A percentile compares a stretch with the other conserved stretches of the same genome.
Evolutionary conservation across 768 basidiomycete genomes (phyloP).

Genomic region (Tephrocybe sp.): DNA sequence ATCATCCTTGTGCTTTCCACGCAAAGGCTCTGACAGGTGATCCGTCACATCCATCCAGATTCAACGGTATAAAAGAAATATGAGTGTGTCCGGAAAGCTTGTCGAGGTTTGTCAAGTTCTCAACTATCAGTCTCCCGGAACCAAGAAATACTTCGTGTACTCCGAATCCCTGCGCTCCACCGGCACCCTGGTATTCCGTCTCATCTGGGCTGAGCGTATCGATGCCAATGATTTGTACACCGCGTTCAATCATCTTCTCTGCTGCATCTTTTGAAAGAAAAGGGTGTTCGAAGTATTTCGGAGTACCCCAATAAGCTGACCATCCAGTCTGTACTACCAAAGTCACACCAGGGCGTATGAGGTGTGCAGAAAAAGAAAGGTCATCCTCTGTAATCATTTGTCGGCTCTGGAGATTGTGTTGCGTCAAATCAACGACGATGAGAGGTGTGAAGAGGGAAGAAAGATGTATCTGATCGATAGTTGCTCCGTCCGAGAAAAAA

Average conservation of each 20-base stretch:
- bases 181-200: slow-evolving; percentile 36
- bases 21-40: slow-evolving; percentile 73
- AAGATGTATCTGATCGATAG: slow-evolving; percentile 58
- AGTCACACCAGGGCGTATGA: slow-evolving; percentile 37
- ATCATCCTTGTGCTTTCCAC: slow-evolving; percentile 20
- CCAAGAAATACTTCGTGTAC: slow-evolving; percentile 64
- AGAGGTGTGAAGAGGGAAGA: slow-evolving; percentile 52
- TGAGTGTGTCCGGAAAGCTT: slow-evolving; percentile 28
- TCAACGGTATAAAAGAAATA: slow-evolving; percentile 59
- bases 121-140: slow-evolving; percentile 60
- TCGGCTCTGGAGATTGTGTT: slow-evolving; percentile 22
- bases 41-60: slow-evolving; percentile 57
- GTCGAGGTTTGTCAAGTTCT: slow-evolving; percentile 63
- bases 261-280: slow-evolving; percentile 58
- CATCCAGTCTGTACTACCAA: slow-evolving; percentile 69
- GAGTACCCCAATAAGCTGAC: slow-evolving; percentile 51
- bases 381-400: slow-evolving; percentile 57
- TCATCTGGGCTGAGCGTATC: slow-evolving; percentile 72
- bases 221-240: slow-evolving; percentile 56
- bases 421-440: slow-evolving; percentile 51
- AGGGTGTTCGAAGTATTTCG: slow-evolving; percentile 60
- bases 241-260: slow-evolving; percentile 40
- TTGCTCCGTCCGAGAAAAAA: slow-evolving; percentile 55
- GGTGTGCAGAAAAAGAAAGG: slow-evolving; percentile 31
- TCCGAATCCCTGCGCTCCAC: slow-evolving; percentile 38